Evolutionary conservation across 1,284 basidiomycete species (phyloP), one percentile per base, ranked within the genome.

Genomic region (Apiotrichum siamense): DNA sequence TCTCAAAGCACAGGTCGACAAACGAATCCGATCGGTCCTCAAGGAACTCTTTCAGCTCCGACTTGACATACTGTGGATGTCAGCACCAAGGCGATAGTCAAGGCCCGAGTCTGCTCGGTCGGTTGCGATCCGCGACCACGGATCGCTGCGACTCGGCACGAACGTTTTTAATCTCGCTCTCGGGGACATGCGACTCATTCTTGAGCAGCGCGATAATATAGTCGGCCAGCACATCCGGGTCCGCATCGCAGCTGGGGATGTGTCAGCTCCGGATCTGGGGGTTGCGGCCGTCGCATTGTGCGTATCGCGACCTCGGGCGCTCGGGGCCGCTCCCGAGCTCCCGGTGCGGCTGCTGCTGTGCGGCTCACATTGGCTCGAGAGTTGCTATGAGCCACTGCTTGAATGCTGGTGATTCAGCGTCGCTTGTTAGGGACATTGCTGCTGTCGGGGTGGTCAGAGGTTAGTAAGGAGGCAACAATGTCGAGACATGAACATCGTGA

Each of bases 161-260:
- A 96, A 84, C 41, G 27, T 43, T 20, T 20, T 32, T 7, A 20
- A 43, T 18, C 59, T 93, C 86, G n/a, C 73, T 70, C 66, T 92
- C 88, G 5, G 85, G 79, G 11, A 70, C 55, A n/a, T 52, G 56
- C 12, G 83, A 83, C 74, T 90, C 88, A 72, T 94, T 89, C 69
- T 91, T 91, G 51, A 97, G 77, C 47, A 97, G 77, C n/a, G 93
- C 93, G 44, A 96, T 81, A 61, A 97, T 86, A 70, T 97, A 97
- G 70, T 97, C 91, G 13, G 89, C 86, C 45, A 97, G 82, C 20
- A 93, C 90, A 29, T 86, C 84, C 23, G 93, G 92, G 70, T 97
- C 93, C 47, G 93, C 93, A 72, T 97, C 93, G 69, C 90, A 96
- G 78, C 91, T 96, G 66, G 24, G 50, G 11, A 20, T 21, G 35